phyloP scores from a whole-genome alignment of 2,329 filamentous ascomycete species.

The Verticillium isaacii region DNA sequence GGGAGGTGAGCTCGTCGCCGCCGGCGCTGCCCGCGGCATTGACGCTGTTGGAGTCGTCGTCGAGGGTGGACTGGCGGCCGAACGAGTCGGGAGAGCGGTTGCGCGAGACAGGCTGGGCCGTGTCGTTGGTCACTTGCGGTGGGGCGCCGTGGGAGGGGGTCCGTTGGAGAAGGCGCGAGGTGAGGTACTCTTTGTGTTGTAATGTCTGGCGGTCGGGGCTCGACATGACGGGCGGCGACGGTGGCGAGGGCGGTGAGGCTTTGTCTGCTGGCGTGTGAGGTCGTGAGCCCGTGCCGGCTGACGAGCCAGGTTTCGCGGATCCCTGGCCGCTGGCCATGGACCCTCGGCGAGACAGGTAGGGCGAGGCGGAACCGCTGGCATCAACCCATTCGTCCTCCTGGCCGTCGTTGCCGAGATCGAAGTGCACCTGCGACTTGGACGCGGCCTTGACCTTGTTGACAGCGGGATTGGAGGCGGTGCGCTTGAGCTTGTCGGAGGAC shows the following conservation, averaged over 20 bases:
- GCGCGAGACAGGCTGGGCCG: conserved; percentile 38
- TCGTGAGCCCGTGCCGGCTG: conserved; percentile 24
- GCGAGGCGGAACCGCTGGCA: conserved; percentile 59
- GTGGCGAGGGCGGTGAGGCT: conserved; percentile 13
- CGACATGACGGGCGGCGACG: conserved; percentile 12
- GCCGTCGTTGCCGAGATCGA: conserved; percentile 53
- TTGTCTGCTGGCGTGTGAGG: conserved; percentile 25
- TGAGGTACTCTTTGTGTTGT: conserved; percentile 61
- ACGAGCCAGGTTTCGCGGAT: conserved; percentile 32
- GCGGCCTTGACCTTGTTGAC: conserved; percentile 36
- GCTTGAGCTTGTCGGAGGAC: conserved; percentile 48
- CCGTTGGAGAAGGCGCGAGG: conserved; percentile 61
- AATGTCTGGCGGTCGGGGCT: conserved; percentile 34
- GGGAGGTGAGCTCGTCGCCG: conserved; percentile 44
- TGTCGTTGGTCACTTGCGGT: conserved; percentile 60
- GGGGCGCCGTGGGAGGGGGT: conserved; percentile 57
- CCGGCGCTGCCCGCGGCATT: conserved; percentile 9
- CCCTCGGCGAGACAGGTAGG: conserved; percentile 44
- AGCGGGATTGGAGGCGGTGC: conserved; percentile 44
- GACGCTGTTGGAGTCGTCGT: conserved; percentile 25
- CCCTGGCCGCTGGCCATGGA: conserved; percentile 35
- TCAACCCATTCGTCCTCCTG: conserved; percentile 63
- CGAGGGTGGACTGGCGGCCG: conserved; percentile 33
- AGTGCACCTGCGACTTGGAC: conserved; percentile 52
- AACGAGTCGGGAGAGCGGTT: conserved; percentile 28